A percentile compares a stretch with the other conserved stretches of the same genome.
phyloP scores from a whole-genome alignment of 306 rosid genomes.

The Gleditsia sinensis region DNA sequence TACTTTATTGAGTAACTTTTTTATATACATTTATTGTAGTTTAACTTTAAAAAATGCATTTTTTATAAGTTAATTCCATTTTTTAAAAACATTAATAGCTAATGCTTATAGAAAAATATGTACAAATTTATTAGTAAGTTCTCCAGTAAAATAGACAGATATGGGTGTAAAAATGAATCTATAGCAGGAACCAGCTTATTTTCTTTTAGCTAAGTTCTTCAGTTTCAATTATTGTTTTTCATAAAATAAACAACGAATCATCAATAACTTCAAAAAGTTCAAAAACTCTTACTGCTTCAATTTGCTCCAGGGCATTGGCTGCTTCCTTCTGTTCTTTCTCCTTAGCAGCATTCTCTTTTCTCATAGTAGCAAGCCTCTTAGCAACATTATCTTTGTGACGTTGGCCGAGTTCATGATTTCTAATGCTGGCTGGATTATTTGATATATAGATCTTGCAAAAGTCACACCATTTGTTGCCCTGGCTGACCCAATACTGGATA shows the following conservation, averaged over 20 bases:
- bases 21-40: not conserved
- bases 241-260: not conserved
- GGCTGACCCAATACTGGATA: slow-evolving; percentile 97
- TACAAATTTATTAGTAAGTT: not conserved
- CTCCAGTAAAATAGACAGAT: not conserved
- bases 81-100: not conserved
- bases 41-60: not conserved
- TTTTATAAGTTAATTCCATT: not conserved
- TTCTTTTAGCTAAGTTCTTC: not conserved
- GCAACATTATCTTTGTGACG: slow-evolving; percentile 92
- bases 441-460: slow-evolving; percentile 92
- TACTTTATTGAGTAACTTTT: not conserved
- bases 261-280: not conserved
- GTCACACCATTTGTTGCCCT: slow-evolving; percentile 98
- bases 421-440: slow-evolving; percentile 75
- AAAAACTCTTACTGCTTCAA: slow-evolving; percentile 77
- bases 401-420: slow-evolving; percentile 93
- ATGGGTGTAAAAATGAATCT: not conserved
- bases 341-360: slow-evolving; percentile 85
- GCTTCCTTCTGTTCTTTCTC: slow-evolving; percentile 88
- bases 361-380: slow-evolving; percentile 79
- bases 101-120: not conserved
- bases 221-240: not conserved
- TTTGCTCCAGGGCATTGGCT: slow-evolving; percentile 65
- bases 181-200: not conserved